phyloP scores from a whole-genome alignment of 73 alveolate genomes.

The Symbiodinium pilosum region DNA sequence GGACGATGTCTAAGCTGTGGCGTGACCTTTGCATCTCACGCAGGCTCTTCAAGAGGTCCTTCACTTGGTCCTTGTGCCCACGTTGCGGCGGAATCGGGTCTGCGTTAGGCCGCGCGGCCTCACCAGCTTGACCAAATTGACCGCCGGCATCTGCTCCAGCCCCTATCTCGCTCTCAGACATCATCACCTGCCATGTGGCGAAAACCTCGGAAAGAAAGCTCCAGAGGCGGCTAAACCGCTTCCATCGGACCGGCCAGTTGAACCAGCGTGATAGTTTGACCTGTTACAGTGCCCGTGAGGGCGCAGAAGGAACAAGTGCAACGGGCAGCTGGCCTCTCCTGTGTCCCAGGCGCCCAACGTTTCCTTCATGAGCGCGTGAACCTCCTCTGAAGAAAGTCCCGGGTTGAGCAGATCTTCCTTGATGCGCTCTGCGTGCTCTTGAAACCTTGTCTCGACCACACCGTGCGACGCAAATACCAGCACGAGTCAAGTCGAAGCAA shows the following conservation, averaged over 20 bases:
- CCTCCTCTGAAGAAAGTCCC: neutral
- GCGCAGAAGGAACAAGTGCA: too few species aligned
- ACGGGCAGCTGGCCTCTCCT: neutral
- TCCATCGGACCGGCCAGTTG: neutral
- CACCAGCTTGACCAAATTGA: neutral
- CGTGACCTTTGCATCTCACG: neutral
- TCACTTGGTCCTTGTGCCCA: neutral
- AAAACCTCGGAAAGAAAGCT: neutral
- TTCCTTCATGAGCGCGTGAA: neutral
- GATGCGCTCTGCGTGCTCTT: neutral
- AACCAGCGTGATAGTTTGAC: neutral
- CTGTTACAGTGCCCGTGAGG: neutral
- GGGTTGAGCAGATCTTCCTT: neutral
- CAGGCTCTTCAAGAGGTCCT: neutral
- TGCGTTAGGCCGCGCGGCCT: neutral
- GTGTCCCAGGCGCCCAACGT: neutral
- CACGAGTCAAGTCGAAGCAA: too few species aligned
- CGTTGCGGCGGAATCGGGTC: neutral
- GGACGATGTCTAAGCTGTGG: neutral
- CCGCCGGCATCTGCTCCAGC: neutral
- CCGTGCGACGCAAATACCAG: too few species aligned
- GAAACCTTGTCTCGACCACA: too few species aligned
- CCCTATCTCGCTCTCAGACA: neutral
- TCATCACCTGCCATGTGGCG: neutral
- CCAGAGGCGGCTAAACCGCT: neutral